Evolutionary conservation across 2,329 filamentous ascomycete species (phyloP).

Genomic region (Geosmithia putterillii): DNA sequence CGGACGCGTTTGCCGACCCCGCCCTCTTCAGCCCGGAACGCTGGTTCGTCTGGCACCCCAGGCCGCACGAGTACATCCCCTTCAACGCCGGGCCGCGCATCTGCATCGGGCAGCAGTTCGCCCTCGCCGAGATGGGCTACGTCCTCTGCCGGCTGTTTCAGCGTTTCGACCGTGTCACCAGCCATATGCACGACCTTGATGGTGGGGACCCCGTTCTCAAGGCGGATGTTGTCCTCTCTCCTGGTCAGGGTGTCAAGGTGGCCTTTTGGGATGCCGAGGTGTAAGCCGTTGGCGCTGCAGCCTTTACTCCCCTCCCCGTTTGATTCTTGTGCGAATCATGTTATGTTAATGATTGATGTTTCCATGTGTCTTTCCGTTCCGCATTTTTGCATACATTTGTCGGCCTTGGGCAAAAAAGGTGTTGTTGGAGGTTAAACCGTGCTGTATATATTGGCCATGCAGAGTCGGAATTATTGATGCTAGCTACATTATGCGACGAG

Average conservation of each 20-base stretch:
- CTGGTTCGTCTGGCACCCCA: conserved; percentile 52
- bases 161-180: conserved; percentile 52
- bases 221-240: conserved; percentile 47
- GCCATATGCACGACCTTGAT: conserved; percentile 41
- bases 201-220: conserved; percentile 40
- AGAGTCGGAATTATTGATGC: not conserved
- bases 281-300: no score
- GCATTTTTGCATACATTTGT: no score
- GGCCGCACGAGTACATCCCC: conserved; percentile 60
- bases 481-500: not conserved
- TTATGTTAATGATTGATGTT: not conserved
- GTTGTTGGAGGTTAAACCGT: no score
- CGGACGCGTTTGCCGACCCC: conserved; percentile 30
- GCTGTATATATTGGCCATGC: no score
- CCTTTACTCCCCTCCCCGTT: not conserved
- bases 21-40: conserved; percentile 51
- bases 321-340: not conserved
- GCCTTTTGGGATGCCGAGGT: conserved; percentile 23
- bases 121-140: conserved; percentile 65
- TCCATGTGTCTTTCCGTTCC: not conserved
- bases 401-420: no score
- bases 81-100: conserved; percentile 66
- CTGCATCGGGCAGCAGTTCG: conserved; percentile 73
- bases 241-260: conserved; percentile 44
- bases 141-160: conserved; percentile 62